Base-by-base conservation (phyloP, 768 basidiomycete species). In the Lactifluus pinguis region DNA sequence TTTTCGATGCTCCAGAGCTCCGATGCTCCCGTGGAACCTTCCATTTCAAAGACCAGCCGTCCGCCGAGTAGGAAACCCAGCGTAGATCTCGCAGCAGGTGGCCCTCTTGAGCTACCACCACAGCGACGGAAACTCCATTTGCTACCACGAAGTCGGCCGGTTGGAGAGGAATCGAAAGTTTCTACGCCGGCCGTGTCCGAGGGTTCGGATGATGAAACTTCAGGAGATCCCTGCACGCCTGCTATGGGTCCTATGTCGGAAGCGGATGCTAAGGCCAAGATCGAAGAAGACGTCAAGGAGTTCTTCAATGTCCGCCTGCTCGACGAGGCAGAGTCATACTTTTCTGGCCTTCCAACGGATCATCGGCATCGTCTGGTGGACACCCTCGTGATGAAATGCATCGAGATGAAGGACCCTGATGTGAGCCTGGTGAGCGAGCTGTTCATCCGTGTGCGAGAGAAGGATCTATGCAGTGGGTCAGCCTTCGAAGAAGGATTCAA, bases 271-370 rank as follows among this genome's bases (percentile, higher is more conserved):
- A 78, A 80, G 73, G 82, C 83, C 71, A 89, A 87, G 78, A 86
- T 95, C 66, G 79, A 76, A 14, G 86, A 92, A 67, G 90, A 95
- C 67, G 75, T 77, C 58, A 92, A 91, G 74, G 92, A 98, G 76
- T 89, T 92, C 77, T 93, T 87, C 73, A 82, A 78, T 65, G 83
- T 91, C 67, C 87, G 90, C 65, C 88, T 86, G 68, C 71, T 97
- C 59, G 85, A 87, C 38, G 95, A 97, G 72, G 93, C 91, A 14
- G 92, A 92, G 66, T 81, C 81, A 29, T 95, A 94, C 77, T 93
- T 95, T 75, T 79, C 81, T 53, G 80, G 77, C 19, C 77, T 98
- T 30, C 85, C 92, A 7, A 72, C 79, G 30, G 79, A 79, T 59
- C 80, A 86, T 67, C 86, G 87, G 42, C 74, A 73, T 59, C 74